Base-by-base conservation (phyloP, 2,329 filamentous ascomycete species). In the Colletotrichum echinochloae region DNA sequence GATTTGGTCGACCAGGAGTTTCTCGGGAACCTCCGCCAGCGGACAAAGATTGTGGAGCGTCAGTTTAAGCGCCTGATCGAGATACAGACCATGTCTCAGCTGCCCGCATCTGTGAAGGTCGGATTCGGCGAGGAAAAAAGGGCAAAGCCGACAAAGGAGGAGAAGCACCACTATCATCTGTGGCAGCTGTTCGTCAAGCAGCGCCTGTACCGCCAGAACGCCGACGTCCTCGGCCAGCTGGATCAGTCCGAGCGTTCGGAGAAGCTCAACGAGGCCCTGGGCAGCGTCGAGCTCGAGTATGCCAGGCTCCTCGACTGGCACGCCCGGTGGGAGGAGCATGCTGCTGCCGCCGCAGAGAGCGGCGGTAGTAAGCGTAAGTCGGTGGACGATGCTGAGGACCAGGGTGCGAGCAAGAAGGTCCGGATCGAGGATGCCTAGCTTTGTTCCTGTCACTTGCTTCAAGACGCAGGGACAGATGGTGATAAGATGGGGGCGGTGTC, bases 161-260 rank as follows among this genome's bases (percentile, higher is more conserved):
- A 92, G 73, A 86, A 89, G 74, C 85, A 90, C 33, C 84, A 87
- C 60, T 92, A 92, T 78, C 88, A 86, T 72, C 86, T 94, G 54
- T 97, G 92, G 92, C 85, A 90, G 37, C 79, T 95, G 30, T 84
- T 93, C 51, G 89, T 91, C n/a, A 96, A 96, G 82, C 88, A 93
- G 75, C 85, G 94, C 44, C 83, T 97, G 5, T 94, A 93, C 78
- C 86, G 88, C 54, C 92, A 94, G 75, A 95, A 96, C 76, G 87
- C 86, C 67, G 91, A 95, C 74, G 81, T 88, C 2, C 84, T 97
- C 16, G 87, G 88, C 46, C 91, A 95, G 79, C 81, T 95, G 49
- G 92, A 94, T 65, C 83, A 84, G 6, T 79, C 82, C 0, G 92
- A 95, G 78, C 87, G 92, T 44, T 88, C 92, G 9, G 87, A 92